A percentile compares a stretch with the other conserved stretches of the same genome.
These are phyloP conservation scores for Earliella scabrosa DNA, from an alignment of 1,284 basidiomycete genomes.

Conservation along the genomic window DNA sequence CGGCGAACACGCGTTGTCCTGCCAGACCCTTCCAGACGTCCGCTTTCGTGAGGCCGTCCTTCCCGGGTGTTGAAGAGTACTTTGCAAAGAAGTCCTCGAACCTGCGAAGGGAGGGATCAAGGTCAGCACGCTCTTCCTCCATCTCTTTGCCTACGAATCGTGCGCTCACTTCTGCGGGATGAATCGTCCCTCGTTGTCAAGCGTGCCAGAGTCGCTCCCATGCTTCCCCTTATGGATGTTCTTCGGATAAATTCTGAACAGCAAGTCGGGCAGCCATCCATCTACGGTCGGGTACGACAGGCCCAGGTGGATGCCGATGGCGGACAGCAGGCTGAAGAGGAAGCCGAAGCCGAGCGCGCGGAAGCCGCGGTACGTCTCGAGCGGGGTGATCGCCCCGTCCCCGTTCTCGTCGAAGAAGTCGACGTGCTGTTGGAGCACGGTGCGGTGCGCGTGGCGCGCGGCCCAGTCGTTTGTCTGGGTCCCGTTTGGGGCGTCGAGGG, in stretches of 20 bases:
- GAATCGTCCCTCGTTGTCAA: conserved; percentile 4
- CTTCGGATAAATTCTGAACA: not conserved
- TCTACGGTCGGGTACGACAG: not conserved
- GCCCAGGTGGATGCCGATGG: not conserved
- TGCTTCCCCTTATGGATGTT: conserved; percentile 6
- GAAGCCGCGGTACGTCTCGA: conserved; percentile 43
- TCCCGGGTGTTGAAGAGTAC: not conserved
- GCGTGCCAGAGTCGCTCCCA: not conserved
- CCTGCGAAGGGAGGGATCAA: not conserved
- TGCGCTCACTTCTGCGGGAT: conserved; percentile 3
- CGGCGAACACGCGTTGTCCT: not conserved
- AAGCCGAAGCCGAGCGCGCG: conserved; percentile 2
- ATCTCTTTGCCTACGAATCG: not conserved
- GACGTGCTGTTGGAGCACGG: conserved; percentile 48
- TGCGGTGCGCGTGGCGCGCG: not conserved
- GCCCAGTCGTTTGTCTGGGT: conserved; percentile 1
- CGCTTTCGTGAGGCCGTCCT: not conserved
- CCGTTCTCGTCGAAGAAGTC: conserved; percentile 53
- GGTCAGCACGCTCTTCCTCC: not conserved
- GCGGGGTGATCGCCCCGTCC: conserved; percentile 59
- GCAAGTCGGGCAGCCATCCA: not conserved
- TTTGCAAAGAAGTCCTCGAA: conserved; percentile 4
- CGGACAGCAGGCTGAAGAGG: not conserved
- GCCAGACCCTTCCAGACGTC: not conserved
- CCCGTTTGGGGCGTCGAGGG: conserved; percentile 7